phyloP scores from a whole-genome alignment of 2,329 filamentous ascomycete genomes.

The Fusarium burgessii region DNA sequence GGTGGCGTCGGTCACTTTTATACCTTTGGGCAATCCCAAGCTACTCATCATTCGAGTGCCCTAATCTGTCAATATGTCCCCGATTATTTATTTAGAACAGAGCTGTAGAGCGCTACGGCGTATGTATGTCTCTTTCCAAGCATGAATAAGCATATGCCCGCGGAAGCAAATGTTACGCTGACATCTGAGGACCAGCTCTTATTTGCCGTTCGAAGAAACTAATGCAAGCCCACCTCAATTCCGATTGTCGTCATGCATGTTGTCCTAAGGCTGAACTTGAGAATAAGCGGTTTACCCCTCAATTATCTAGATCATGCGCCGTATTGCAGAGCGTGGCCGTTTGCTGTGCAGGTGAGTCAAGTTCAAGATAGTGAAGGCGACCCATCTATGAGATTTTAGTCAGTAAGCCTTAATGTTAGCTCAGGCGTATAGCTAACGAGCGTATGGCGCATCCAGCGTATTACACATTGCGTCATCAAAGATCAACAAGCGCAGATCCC shows the following conservation, averaged over 20 bases:
- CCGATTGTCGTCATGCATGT: too few relatives aligned
- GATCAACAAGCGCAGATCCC: background rate
- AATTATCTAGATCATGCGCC: too few relatives aligned
- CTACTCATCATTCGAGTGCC: accelerated
- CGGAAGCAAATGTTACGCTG: background rate
- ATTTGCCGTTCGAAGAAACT: background rate
- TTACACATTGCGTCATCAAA: background rate
- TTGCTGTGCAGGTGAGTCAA: too few relatives aligned
- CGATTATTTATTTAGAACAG: too few relatives aligned
- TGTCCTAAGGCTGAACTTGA: too few relatives aligned
- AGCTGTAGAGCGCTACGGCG: too few relatives aligned
- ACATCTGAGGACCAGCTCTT: background rate
- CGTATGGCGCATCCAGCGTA: background rate
- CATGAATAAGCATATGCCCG: background rate
- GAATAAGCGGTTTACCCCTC: too few relatives aligned
- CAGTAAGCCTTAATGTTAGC: background rate
- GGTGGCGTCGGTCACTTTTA: background rate
- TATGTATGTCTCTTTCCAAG: background rate
- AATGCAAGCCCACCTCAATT: background rate
- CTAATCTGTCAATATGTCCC: accelerated
- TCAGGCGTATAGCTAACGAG: background rate
- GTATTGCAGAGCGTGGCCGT: too few relatives aligned
- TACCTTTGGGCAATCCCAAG: accelerated
- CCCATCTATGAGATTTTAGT: background rate
- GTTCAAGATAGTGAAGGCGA: too few relatives aligned